Evolutionary conservation across 768 basidiomycete genomes (phyloP).

Genomic region (Suillus americanus): DNA sequence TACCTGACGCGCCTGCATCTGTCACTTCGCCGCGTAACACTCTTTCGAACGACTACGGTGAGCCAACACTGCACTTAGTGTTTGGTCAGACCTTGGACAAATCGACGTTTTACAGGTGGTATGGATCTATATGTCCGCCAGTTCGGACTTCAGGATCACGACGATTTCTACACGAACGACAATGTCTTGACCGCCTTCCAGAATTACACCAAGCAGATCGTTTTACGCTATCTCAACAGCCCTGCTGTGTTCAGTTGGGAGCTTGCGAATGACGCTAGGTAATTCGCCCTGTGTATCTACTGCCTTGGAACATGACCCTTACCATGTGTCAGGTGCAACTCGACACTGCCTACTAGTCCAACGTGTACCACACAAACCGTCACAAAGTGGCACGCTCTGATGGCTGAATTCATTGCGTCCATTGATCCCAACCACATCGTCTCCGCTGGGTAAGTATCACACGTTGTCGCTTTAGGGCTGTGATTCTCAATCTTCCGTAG

Average conservation of each 20-base stretch:
- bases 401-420: slow-evolving; percentile 61
- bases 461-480: neutral
- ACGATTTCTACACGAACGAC: slow-evolving; percentile 60
- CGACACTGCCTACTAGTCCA: slow-evolving; percentile 30
- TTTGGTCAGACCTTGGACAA: slow-evolving; percentile 24
- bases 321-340: slow-evolving; percentile 5
- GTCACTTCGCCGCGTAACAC: slow-evolving; percentile 61
- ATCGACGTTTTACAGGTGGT: slow-evolving; percentile 43
- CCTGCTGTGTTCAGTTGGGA: slow-evolving; percentile 61
- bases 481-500: slow-evolving; percentile 26
- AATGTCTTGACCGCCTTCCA: slow-evolving; percentile 43
- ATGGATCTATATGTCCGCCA: slow-evolving; percentile 70
- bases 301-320: neutral
- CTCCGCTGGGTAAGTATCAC: slow-evolving; percentile 17
- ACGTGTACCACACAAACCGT: slow-evolving; percentile 51
- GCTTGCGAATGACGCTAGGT: slow-evolving; percentile 19
- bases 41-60: slow-evolving; percentile 35
- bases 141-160: slow-evolving; percentile 49
- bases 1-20: slow-evolving; percentile 42
- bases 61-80: slow-evolving; percentile 28
- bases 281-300: neutral
- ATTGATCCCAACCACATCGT: slow-evolving; percentile 63
- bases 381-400: slow-evolving; percentile 51
- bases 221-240: slow-evolving; percentile 47
- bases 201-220: slow-evolving; percentile 37